Base-by-base conservation (phyloP, 106 monocot genomes). In the Dendrobium catenatum region DNA sequence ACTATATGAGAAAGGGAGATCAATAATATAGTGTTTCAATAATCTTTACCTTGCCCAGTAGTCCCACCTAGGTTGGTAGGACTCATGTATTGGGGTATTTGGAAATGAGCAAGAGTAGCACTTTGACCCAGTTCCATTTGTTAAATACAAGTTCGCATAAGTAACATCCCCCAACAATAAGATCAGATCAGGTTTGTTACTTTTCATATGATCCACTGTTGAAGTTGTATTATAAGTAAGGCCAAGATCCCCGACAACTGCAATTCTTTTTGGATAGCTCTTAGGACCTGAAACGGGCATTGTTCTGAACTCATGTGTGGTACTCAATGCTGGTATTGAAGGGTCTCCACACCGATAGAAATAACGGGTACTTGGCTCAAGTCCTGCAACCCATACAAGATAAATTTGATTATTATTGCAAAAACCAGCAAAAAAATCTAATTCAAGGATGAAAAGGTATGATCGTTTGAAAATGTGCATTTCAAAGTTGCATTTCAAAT, bases 11-110 rank as follows among this genome's bases (percentile, higher is more conserved):
- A 44, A 42, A 46, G 15, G 33, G 70, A 29, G 29, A 29, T 22
- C 19, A 20, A 43, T 44, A 44, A 1, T 20, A 44, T 20, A 41
- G 51, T 20, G 58, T 10, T 24, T 51, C 33, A 3, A 29, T 26
- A 72, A 46, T 85, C 6, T 24, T 64, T 29, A 94, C 92, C 96
- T 91, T 84, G 94, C 93, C 96, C 94, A 96, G 68, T 90, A 94
- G 66, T 96, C 96, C 96, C 96, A 96, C 2, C 96, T 89, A 55
- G 96, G 94, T 64, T 96, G 96, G 49, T 94, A 96, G 9, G 90
- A 91, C 79, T 96, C 94, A 75, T 96, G 96, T 80, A 96, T 94
- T 6, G 91, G 96, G 17, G 96, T 90, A 9, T 90, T 10, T 1
- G 86, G 74, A 81, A 96, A 96, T 26, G 89, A 73, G 37, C 96